Conservation (phyloP, 2,329 filamentous ascomycete species). For the Ceratocystis harringtonii region DNA sequence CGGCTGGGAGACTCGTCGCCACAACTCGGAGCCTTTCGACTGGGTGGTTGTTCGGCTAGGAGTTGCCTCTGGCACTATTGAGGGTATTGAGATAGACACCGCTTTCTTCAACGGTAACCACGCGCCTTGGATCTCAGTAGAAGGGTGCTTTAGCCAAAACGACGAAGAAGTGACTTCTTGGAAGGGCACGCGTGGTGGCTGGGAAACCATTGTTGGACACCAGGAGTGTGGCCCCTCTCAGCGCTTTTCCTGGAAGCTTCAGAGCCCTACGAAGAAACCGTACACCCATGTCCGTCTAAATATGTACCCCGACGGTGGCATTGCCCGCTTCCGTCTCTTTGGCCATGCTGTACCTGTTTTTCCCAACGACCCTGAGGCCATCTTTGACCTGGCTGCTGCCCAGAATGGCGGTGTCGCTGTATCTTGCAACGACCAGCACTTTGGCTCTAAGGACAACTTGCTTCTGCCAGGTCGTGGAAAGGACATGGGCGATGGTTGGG, state of each 20-base stretch:
- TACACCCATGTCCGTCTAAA: slow-evolving; percentile 69
- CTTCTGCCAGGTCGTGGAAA: slow-evolving; percentile 63
- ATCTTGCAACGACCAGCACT: slow-evolving; percentile 69
- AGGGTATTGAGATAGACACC: slow-evolving; percentile 66
- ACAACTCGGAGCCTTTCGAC: slow-evolving; percentile 50
- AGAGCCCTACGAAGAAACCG: slow-evolving; percentile 42
- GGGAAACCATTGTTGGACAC: slow-evolving; percentile 56
- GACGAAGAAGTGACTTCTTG: slow-evolving; percentile 50
- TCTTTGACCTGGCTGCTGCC: slow-evolving; percentile 63
- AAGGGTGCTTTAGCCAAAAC: slow-evolving; percentile 53
- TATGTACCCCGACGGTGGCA: slow-evolving; percentile 78
- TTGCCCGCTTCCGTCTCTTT: slow-evolving; percentile 64
- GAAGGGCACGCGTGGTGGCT: slow-evolving; percentile 43
- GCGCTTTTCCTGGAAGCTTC: slow-evolving; percentile 58
- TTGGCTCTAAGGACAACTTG: slow-evolving; percentile 66
- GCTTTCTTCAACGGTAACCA: slow-evolving; percentile 73
- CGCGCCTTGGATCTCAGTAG: slow-evolving; percentile 62
- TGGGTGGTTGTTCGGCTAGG: slow-evolving; percentile 52
- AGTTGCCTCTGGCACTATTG: slow-evolving; percentile 55
- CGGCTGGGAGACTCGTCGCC: slow-evolving; percentile 53
- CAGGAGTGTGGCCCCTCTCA: slow-evolving; percentile 61
- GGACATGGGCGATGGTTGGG: slow-evolving; percentile 84
- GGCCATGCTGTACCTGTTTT: slow-evolving; percentile 65
- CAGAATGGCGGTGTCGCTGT: slow-evolving; percentile 66
- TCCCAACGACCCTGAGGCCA: slow-evolving; percentile 45